Percentiles rank a stretch among this genome's conserved stretches.
Evolutionary conservation across 257 asterid genomes (phyloP).

Genomic region (Ajuga chamaepitys): DNA sequence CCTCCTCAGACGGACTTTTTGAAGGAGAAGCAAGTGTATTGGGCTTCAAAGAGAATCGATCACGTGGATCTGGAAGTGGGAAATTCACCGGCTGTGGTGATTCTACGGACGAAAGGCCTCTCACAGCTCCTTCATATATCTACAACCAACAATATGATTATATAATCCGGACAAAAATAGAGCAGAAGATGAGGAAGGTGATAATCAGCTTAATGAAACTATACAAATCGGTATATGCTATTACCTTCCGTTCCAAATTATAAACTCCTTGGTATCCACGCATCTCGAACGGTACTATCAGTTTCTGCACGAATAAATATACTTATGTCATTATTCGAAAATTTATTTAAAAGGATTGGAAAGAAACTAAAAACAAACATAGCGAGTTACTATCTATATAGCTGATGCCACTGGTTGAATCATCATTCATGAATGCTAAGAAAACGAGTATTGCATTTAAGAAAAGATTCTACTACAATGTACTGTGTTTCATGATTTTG

Average conservation of each 20-base stretch:
- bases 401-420: too few relatives aligned
- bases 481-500: not conserved
- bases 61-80: constrained; percentile 51
- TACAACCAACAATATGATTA: constrained; percentile 16
- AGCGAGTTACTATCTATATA: too few relatives aligned
- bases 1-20: constrained; percentile 19
- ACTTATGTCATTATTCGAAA: not conserved
- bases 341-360: too few relatives aligned
- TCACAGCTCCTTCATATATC: constrained; percentile 66
- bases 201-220: not conserved
- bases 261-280: constrained; percentile 91
- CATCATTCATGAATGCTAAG: too few relatives aligned
- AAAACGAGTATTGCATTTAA: too few relatives aligned
- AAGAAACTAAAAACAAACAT: too few relatives aligned
- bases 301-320: constrained; percentile 46
- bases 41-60: constrained; percentile 59
- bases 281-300: constrained; percentile 89
- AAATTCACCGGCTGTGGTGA: constrained; percentile 54
- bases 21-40: constrained; percentile 40
- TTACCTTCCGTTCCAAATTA: constrained; percentile 82
- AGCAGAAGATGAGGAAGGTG: not conserved
- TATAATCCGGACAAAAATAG: not conserved
- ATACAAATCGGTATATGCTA: not conserved
- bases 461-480: too few relatives aligned
- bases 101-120: constrained; percentile 56